Evolutionary conservation across 2,329 filamentous ascomycete genomes (phyloP).

Genomic region (Trichoderma guizhouense): DNA sequence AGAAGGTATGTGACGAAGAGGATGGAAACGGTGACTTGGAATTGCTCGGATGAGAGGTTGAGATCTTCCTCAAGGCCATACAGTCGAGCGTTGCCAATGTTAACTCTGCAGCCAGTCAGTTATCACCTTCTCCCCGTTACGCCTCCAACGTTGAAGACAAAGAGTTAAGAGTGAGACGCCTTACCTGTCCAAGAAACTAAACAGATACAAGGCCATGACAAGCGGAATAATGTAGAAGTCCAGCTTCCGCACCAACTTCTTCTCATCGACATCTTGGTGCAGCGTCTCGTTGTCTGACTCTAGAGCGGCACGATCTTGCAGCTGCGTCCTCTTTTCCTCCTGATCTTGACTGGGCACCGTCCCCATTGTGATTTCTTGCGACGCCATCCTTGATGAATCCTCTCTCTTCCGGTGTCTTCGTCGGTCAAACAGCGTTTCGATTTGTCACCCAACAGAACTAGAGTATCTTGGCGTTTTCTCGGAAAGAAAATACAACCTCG

Average conservation of each 20-base stretch:
- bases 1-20: slow-evolving; percentile 63
- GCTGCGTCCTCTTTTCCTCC: neutral
- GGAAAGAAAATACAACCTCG: neutral
- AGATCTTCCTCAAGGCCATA: slow-evolving; percentile 65
- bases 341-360: neutral
- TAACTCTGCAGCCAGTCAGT: slow-evolving; percentile 47
- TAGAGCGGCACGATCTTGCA: neutral
- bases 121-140: neutral
- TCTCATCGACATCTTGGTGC: slow-evolving; percentile 37
- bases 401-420: neutral
- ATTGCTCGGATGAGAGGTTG: slow-evolving; percentile 58
- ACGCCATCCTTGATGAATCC: neutral
- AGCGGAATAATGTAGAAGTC: slow-evolving; percentile 63
- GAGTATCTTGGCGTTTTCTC: neutral
- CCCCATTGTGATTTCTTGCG: neutral
- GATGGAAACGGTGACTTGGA: slow-evolving; percentile 65
- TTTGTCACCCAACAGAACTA: neutral
- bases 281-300: neutral
- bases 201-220: slow-evolving; percentile 67
- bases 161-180: neutral
- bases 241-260: slow-evolving; percentile 60
- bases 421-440: neutral
- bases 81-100: slow-evolving; percentile 69
- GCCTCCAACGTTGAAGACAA: no score
- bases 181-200: slow-evolving; percentile 70